phyloP scores from a whole-genome alignment of 1,284 basidiomycete species.

The Boletus albobrunnescens region DNA sequence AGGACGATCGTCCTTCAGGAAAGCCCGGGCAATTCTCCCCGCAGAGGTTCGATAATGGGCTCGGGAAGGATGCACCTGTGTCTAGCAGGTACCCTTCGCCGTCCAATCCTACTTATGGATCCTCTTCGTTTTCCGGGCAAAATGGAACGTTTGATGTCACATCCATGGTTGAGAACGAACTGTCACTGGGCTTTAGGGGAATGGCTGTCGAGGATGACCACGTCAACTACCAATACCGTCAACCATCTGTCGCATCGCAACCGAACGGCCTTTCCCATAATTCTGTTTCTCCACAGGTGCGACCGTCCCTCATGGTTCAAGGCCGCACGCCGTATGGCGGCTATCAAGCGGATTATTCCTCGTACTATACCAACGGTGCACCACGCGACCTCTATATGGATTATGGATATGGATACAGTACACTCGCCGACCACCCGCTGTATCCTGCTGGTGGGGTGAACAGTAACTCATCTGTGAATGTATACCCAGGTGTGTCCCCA shows the following conservation, averaged over 20 bases:
- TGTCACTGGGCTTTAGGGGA: constrained; percentile 55
- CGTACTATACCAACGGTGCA: constrained; percentile 50
- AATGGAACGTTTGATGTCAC: constrained; percentile 43
- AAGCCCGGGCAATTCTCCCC: constrained; percentile 52
- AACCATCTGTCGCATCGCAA: constrained; percentile 23
- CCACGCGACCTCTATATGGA: constrained; percentile 47
- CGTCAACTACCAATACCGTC: constrained; percentile 31
- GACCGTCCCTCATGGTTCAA: constrained; percentile 42
- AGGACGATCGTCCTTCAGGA: constrained; percentile 49
- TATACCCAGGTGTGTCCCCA: constrained; percentile 48
- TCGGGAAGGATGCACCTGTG: constrained; percentile 39
- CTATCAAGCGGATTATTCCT: constrained; percentile 54
- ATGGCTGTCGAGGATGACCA: constrained; percentile 68
- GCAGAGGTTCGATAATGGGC: constrained; percentile 47
- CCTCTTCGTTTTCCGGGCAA: constrained; percentile 35
- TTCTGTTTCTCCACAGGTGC: constrained; percentile 33
- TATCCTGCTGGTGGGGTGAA: constrained; percentile 46
- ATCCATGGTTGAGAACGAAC: constrained; percentile 48
- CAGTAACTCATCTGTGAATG: constrained; percentile 40
- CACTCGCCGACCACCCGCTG: constrained; percentile 46
- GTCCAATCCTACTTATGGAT: constrained; percentile 38
- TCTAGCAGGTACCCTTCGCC: constrained; percentile 46
- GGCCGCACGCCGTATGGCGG: constrained; percentile 46
- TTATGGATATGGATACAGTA: constrained; percentile 53
- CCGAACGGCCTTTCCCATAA: constrained; percentile 23